These are phyloP conservation scores for Stylonectria norvegica DNA, from an alignment of 2,329 filamentous ascomycete genomes.

Conservation along the genomic window DNA sequence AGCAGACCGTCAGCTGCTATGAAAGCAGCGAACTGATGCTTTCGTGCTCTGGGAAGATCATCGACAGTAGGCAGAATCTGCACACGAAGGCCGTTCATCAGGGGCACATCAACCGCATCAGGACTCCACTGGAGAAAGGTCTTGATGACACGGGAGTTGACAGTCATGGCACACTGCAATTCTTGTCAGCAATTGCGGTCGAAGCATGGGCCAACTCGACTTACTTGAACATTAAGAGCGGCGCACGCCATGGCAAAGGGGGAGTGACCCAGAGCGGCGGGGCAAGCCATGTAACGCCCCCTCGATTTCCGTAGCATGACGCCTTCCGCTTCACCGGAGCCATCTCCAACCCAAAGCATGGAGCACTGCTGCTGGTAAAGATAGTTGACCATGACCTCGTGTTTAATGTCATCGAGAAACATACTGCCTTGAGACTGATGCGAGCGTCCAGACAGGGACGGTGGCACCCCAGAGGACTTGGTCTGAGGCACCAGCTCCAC, in stretches of 20 bases:
- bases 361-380: constrained; percentile 77
- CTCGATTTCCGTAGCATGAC: constrained; percentile 66
- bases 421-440: constrained; percentile 46
- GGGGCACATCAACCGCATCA: constrained; percentile 68
- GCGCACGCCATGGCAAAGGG: constrained; percentile 62
- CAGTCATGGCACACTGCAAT: constrained; percentile 69
- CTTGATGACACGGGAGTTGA: constrained; percentile 76
- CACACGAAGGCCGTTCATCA: constrained; percentile 72
- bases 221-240: constrained; percentile 68
- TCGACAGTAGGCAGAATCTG: constrained; percentile 71
- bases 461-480: constrained; percentile 47
- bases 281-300: constrained; percentile 70
- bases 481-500: constrained; percentile 50
- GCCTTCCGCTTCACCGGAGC: constrained; percentile 65
- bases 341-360: constrained; percentile 70
- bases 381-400: constrained; percentile 82
- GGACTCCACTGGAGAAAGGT: constrained; percentile 72
- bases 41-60: constrained; percentile 67
- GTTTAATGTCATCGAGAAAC: constrained; percentile 69
- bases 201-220: constrained; percentile 17
- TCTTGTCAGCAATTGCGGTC: constrained; percentile 1
- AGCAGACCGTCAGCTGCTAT: constrained; percentile 67
- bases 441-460: constrained; percentile 52
- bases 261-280: constrained; percentile 60
- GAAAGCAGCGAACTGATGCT: constrained; percentile 79